Evolutionary conservation across 208 protist genomes (phyloP).

Genomic region (Acanthamoeba sp.): DNA sequence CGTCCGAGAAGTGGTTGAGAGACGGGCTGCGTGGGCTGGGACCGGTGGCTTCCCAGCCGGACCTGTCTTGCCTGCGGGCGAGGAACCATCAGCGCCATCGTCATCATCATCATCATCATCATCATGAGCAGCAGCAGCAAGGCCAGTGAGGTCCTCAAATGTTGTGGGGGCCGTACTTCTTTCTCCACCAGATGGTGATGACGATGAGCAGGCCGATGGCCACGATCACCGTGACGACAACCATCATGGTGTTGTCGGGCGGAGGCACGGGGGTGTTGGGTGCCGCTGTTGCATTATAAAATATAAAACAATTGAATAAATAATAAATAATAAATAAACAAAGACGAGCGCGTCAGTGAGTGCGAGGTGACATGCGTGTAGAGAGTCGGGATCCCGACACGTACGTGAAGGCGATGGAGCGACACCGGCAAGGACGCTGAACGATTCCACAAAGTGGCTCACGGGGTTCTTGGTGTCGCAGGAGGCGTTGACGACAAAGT

Average conservation of each 20-base stretch:
- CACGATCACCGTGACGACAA: slow-evolving; percentile 28
- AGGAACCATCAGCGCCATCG: neutral
- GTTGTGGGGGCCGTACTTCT: neutral
- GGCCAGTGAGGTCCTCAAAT: neutral
- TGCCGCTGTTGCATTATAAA: neutral
- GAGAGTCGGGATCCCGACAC: neutral
- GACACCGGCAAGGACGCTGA: neutral
- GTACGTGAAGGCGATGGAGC: neutral
- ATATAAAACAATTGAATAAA: neutral
- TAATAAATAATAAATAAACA: neutral
- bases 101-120: too few species aligned
- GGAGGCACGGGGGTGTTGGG: neutral
- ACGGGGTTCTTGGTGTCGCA: neutral
- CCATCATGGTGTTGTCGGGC: slow-evolving; percentile 27
- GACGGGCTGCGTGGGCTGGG: slow-evolving; percentile 32
- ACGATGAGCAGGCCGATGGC: slow-evolving; percentile 30
- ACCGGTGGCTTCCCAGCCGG: neutral
- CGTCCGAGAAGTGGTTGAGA: slow-evolving; percentile 8
- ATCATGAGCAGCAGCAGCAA: too few species aligned
- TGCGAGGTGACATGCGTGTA: neutral
- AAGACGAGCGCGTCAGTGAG: neutral
- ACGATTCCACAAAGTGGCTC: neutral
- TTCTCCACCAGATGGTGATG: slow-evolving; percentile 55
- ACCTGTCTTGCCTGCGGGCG: neutral
- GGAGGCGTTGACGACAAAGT: neutral